Evolutionary conservation across 2,329 filamentous ascomycete genomes (phyloP).

Genomic region (Podosphaera xanthii): DNA sequence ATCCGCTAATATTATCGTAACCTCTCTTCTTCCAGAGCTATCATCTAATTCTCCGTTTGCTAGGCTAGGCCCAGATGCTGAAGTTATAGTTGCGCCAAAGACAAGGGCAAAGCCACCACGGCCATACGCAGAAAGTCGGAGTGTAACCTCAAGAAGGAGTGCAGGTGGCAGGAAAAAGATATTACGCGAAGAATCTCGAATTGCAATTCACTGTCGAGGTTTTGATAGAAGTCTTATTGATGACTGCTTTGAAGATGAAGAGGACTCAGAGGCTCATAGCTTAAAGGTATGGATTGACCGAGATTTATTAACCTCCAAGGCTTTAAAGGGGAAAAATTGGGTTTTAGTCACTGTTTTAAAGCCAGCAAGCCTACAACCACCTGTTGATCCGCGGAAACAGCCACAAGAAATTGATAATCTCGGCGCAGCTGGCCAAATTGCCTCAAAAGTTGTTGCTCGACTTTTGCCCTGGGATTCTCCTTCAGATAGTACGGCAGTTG

Average conservation of each 20-base stretch:
- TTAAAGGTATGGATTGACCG: constrained; percentile 70
- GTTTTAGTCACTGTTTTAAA: constrained; percentile 71
- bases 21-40: constrained; percentile 57
- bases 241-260: constrained; percentile 51
- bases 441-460: constrained; percentile 51
- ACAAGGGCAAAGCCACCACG: constrained; percentile 48
- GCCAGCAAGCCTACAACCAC: constrained; percentile 51
- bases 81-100: constrained; percentile 94
- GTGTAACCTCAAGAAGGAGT: constrained; percentile 59
- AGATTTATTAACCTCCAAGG: constrained; percentile 47
- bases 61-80: constrained; percentile 81
- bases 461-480: constrained; percentile 66
- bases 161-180: constrained; percentile 40
- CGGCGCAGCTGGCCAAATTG: constrained; percentile 30
- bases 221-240: constrained; percentile 46
- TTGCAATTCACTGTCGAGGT: constrained; percentile 56
- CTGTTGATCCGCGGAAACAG: constrained; percentile 44
- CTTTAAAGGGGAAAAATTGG: constrained; percentile 54
- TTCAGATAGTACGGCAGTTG: constrained; percentile 57
- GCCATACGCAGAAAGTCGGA: constrained; percentile 49
- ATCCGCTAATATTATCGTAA: constrained; percentile 73
- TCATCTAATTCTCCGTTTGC: constrained; percentile 52
- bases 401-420: constrained; percentile 42
- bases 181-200: constrained; percentile 40
- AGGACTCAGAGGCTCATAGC: constrained; percentile 28